These are phyloP conservation scores for Botrytis cinerea DNA, from an alignment of 2,329 filamentous ascomycete genomes.

Conservation along the genomic window DNA sequence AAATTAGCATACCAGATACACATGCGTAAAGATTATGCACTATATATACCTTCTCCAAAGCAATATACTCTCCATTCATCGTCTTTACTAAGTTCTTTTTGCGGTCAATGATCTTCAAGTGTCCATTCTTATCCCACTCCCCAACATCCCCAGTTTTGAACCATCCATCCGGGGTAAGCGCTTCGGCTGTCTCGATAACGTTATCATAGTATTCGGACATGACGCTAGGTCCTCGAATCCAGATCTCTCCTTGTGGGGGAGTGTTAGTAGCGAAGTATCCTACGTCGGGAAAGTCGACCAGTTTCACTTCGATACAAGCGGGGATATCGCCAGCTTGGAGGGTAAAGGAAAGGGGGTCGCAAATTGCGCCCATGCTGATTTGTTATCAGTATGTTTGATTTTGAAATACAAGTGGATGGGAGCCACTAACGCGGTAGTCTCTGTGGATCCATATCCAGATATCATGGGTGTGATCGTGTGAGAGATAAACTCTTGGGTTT, in stretches of 20 bases:
- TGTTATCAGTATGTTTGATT: constrained; percentile 47
- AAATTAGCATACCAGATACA: neutral
- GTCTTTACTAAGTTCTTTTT: constrained; percentile 50
- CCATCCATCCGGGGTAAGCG: constrained; percentile 75
- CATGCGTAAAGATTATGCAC: constrained; percentile 25
- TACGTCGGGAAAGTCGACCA: constrained; percentile 84
- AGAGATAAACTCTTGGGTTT: constrained; percentile 86
- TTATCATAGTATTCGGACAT: constrained; percentile 80
- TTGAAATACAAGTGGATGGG: no score
- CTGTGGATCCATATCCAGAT: constrained; percentile 86
- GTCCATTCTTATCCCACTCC: constrained; percentile 72
- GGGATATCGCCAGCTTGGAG: constrained; percentile 73
- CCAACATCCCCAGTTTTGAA: constrained; percentile 92
- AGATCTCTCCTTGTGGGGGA: constrained; percentile 67
- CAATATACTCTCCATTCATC: constrained; percentile 92
- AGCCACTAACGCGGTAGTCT: constrained; percentile 65
- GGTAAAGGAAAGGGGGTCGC: constrained; percentile 81
- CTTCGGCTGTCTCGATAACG: constrained; percentile 66
- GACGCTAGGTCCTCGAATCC: constrained; percentile 77
- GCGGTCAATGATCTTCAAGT: constrained; percentile 86
- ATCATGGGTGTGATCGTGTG: constrained; percentile 92
- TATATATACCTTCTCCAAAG: constrained; percentile 69
- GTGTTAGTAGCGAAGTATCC: constrained; percentile 67
- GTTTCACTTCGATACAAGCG: constrained; percentile 78
- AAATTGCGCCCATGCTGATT: constrained; percentile 73